These are phyloP conservation scores for Trichoderma koningii DNA, from an alignment of 2,329 filamentous ascomycete species.

Conservation along the genomic window DNA sequence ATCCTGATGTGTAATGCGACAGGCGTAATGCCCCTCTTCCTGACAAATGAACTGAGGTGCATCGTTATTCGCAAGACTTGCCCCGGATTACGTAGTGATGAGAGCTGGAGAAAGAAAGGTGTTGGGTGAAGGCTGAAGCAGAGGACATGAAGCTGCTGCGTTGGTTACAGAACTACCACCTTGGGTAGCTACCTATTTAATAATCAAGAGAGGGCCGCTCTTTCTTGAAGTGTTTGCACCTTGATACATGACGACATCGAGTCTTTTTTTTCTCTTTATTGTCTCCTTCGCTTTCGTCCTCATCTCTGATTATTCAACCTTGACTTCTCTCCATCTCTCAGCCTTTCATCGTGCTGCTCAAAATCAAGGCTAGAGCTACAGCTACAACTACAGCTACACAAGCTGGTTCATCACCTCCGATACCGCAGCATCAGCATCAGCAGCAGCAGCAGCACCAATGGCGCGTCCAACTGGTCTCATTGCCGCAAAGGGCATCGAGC, in stretches of 20 bases:
- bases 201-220: neutral
- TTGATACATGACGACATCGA: neutral
- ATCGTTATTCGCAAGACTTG: too few relatives aligned
- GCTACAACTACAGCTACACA: neutral
- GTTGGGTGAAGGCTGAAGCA: too few relatives aligned
- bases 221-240: neutral
- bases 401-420: neutral
- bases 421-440: too few relatives aligned
- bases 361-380: too few relatives aligned
- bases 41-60: conserved; percentile 6
- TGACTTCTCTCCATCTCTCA: neutral
- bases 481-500: conserved; percentile 65
- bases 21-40: neutral
- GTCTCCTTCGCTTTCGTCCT: neutral
- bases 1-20: conserved; percentile 13
- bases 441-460: conserved; percentile 30
- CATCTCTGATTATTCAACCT: neutral
- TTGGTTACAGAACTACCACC: too few relatives aligned
- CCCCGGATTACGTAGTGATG: too few relatives aligned
- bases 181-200: too few relatives aligned
- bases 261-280: neutral
- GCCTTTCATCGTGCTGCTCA: neutral
- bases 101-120: too few relatives aligned
- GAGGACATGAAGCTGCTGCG: too few relatives aligned
- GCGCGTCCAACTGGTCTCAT: conserved; percentile 54